phyloP scores from a whole-genome alignment of 495 filamentous ascomycete genomes.

The Neurospora intermedia region DNA sequence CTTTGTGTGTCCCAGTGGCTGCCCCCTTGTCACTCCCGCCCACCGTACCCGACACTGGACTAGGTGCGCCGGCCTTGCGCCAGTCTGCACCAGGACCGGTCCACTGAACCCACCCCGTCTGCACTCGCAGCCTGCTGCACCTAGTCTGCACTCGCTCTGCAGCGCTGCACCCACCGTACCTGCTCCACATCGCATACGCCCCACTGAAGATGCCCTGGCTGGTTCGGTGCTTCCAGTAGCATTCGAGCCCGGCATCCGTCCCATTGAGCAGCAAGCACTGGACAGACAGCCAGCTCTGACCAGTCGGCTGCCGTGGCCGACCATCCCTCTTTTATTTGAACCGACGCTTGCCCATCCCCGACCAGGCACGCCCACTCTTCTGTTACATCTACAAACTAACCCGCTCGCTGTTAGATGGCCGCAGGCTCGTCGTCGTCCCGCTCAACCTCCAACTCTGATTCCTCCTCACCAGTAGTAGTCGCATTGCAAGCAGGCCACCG shows the following conservation, averaged over 20 bases:
- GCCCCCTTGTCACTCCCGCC: background rate
- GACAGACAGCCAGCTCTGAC: background rate
- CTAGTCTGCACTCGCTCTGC: background rate
- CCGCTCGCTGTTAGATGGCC: conserved; percentile 28
- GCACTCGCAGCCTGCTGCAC: background rate
- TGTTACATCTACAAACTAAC: conserved; percentile 8
- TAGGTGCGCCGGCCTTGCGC: background rate
- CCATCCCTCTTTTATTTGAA: conserved; percentile 24
- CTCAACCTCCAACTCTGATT: conserved; percentile 1
- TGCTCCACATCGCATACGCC: background rate
- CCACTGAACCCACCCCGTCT: background rate
- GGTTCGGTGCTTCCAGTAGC: background rate
- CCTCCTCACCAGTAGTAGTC: background rate
- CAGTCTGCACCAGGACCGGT: background rate
- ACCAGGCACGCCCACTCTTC: conserved; percentile 13
- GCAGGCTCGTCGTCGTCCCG: conserved; percentile 22
- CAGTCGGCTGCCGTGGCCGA: background rate
- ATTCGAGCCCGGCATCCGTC: background rate
- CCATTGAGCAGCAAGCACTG: background rate
- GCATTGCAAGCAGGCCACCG: conserved; percentile 5
- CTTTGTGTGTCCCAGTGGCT: background rate
- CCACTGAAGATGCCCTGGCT: background rate
- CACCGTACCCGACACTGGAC: background rate
- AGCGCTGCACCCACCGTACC: background rate
- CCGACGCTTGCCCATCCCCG: conserved; percentile 19